phyloP scores from a whole-genome alignment of 2,329 filamentous ascomycete species.

The Gnomoniopsis smithogilvyi region DNA sequence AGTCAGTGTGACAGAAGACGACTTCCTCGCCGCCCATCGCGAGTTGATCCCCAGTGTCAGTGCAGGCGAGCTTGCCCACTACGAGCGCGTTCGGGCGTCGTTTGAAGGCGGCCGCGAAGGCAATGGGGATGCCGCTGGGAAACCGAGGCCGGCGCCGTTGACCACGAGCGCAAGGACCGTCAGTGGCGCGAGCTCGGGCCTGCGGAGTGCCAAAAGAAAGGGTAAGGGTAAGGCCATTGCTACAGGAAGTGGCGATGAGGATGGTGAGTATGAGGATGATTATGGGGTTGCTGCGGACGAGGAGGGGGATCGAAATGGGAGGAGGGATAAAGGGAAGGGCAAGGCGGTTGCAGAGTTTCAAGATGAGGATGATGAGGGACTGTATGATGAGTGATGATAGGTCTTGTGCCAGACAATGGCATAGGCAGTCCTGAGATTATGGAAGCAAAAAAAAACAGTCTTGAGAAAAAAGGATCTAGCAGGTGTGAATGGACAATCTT shows the following conservation, averaged over 20 bases:
- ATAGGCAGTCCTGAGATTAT: no score
- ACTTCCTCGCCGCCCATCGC: conserved; percentile 76
- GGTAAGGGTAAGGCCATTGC: conserved; percentile 32
- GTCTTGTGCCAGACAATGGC: no score
- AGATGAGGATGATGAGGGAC: conserved; percentile 53
- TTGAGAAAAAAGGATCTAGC: background rate
- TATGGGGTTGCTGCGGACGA: conserved; percentile 24
- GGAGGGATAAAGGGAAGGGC: conserved; percentile 49
- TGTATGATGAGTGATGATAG: conserved; percentile 42
- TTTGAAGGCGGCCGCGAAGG: conserved; percentile 67
- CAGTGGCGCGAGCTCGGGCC: conserved; percentile 9
- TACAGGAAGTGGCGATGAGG: conserved; percentile 35
- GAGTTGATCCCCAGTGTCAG: conserved; percentile 95
- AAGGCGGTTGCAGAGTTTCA: conserved; percentile 52
- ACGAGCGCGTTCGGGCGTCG: conserved; percentile 74
- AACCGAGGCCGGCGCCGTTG: conserved; percentile 21
- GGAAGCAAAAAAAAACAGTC: background rate
- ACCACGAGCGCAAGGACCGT: conserved; percentile 24
- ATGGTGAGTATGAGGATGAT: conserved; percentile 32
- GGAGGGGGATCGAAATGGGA: conserved; percentile 21
- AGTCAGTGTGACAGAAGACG: conserved; percentile 84
- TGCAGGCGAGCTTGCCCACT: conserved; percentile 86
- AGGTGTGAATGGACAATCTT: no score
- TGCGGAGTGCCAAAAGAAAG: conserved; percentile 28
- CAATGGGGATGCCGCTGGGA: conserved; percentile 25